A percentile compares a stretch with the other conserved stretches of the same genome.
Conservation (phyloP, 345 rosid genomes). For the Combretum micranthum region DNA sequence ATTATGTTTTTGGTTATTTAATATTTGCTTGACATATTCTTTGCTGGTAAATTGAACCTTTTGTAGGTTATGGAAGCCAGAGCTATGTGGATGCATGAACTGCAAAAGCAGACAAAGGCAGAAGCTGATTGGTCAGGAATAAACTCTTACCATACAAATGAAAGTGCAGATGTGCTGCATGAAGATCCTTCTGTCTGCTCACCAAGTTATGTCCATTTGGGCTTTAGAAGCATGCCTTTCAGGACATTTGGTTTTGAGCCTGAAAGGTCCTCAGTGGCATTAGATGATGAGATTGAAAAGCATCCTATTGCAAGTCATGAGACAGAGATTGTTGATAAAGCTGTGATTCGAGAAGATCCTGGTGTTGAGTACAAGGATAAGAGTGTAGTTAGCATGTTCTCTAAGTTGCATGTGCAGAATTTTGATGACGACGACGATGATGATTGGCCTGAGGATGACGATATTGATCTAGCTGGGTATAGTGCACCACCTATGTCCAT, state of each 20-base stretch:
- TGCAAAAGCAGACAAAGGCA: conserved; percentile 49
- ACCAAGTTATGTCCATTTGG: conserved; percentile 15
- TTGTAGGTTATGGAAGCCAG: conserved; percentile 78
- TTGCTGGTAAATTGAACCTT: conserved; percentile 4
- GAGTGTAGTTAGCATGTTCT: conserved; percentile 22
- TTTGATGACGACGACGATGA: conserved; percentile 62
- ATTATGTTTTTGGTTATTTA: neutral
- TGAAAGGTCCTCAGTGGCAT: conserved; percentile 21
- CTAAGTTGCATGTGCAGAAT: conserved; percentile 33
- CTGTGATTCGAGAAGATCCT: conserved; percentile 54
- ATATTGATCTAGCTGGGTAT: conserved; percentile 36
- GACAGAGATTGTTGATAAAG: conserved; percentile 47
- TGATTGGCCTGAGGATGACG: conserved; percentile 78
- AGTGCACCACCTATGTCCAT: conserved; percentile 20
- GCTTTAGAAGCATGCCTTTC: conserved; percentile 16
- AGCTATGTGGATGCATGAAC: conserved; percentile 66
- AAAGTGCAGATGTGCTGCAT: conserved; percentile 8
- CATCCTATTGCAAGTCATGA: conserved; percentile 48
- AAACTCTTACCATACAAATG: conserved; percentile 21
- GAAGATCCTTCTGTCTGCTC: conserved; percentile 23
- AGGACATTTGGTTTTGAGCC: conserved; percentile 25
- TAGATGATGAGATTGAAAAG: conserved; percentile 54
- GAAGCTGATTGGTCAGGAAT: conserved; percentile 40
- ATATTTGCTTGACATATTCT: conserved; percentile 1
- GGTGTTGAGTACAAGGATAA: conserved; percentile 24